phyloP scores from a whole-genome alignment of 441 rosid species.

The Kokia cookei region DNA sequence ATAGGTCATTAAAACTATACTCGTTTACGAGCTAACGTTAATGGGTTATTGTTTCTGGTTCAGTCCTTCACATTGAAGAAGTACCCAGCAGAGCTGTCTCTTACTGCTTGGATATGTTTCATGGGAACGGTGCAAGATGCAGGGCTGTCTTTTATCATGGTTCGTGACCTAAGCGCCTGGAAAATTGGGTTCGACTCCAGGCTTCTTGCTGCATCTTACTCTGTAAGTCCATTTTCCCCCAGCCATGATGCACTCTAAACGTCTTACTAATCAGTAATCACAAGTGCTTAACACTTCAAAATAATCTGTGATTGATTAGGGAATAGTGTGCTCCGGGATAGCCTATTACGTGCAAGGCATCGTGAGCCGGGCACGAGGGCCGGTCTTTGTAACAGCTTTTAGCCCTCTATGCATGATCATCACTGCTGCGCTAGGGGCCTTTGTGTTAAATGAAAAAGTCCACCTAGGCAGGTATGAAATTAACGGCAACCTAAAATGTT shows the following conservation, averaged over 20 bases:
- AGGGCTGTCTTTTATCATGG: constrained; percentile 52
- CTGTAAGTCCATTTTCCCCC: constrained; percentile 36
- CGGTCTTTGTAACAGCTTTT: constrained; percentile 79
- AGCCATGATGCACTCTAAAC: not conserved
- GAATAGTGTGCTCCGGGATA: constrained; percentile 84
- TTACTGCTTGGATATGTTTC: constrained; percentile 68
- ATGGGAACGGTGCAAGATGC: constrained; percentile 73
- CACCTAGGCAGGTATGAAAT: constrained; percentile 66
- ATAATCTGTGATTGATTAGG: constrained; percentile 32
- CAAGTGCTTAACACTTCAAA: not conserved
- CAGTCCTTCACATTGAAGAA: constrained; percentile 76
- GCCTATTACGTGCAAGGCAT: constrained; percentile 83
- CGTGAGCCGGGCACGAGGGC: constrained; percentile 68
- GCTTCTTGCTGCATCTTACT: constrained; percentile 70
- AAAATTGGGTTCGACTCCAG: constrained; percentile 72
- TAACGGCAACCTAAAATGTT: not conserved
- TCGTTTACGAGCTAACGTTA: not conserved
- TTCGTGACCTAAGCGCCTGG: constrained; percentile 75
- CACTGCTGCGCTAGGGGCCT: constrained; percentile 59
- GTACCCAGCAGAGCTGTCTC: constrained; percentile 84
- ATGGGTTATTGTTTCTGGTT: not conserved
- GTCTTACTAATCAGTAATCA: not conserved
- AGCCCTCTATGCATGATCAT: constrained; percentile 84
- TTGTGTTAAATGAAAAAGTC: constrained; percentile 59
- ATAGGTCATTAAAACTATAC: not conserved